phyloP scores from a whole-genome alignment of 2,329 filamentous ascomycete genomes.

The Penicillium capsulatum region DNA sequence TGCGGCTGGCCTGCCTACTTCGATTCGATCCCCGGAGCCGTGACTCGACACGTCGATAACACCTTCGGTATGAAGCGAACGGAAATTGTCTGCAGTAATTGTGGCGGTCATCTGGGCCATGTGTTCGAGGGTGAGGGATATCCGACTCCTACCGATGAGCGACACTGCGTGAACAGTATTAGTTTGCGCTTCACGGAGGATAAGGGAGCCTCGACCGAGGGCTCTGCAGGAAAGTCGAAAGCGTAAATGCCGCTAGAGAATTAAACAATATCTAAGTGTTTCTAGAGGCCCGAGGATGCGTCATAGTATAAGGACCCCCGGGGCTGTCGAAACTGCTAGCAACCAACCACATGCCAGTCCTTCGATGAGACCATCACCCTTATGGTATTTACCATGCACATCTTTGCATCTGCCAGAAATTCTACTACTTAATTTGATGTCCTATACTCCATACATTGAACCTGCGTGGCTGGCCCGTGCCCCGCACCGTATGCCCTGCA shows the following conservation, averaged over 20 bases:
- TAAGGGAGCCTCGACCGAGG: no score
- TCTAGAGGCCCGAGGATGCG: constrained; percentile 1
- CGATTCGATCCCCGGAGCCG: constrained; percentile 86
- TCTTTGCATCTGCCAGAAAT: no score
- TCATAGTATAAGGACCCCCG: no score
- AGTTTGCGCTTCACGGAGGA: constrained; percentile 79
- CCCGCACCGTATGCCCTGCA: constrained; percentile 17
- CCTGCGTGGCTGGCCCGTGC: constrained; percentile 23
- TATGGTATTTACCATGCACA: no score
- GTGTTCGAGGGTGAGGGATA: constrained; percentile 89
- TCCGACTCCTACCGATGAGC: constrained; percentile 82
- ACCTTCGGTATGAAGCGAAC: constrained; percentile 77
- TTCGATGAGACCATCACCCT: no score
- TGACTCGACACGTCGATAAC: constrained; percentile 73
- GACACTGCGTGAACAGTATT: constrained; percentile 94
- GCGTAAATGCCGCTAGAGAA: constrained; percentile 16
- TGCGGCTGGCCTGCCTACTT: constrained; percentile 99
- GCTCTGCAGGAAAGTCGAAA: constrained; percentile 26
- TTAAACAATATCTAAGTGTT: constrained; percentile 5
- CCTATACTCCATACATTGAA: not conserved
- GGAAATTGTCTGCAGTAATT: constrained; percentile 93
- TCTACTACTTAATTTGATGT: no score
- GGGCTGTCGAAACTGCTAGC: no score
- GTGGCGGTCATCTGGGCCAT: constrained; percentile 86
- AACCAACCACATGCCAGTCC: no score